Evolutionary conservation across 345 rosid genomes (phyloP), one percentile per base, ranked within the genome.

Genomic region (Euphorbia pulcherrima): DNA sequence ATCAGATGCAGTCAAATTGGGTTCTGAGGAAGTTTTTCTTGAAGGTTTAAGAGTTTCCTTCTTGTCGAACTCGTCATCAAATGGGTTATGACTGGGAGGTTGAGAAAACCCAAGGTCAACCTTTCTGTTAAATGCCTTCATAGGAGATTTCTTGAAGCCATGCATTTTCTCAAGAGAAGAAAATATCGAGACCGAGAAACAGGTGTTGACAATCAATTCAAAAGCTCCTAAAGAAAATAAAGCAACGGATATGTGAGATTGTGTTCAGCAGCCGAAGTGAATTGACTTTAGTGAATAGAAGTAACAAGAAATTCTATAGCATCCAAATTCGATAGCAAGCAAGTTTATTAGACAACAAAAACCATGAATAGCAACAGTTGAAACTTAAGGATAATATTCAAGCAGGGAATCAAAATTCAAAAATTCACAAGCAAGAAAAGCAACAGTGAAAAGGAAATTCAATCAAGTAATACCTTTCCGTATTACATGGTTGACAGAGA

Each of bases 81-180:
- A 94, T 2, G 96, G 99, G 82, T 91, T 91, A 11, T 90, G 64
- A 35, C 64, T 69, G 48, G 90, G 81, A 74, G 87, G 69, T 9
- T 8, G 70, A 2, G 68, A 67, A 60, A 61, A 40, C 64, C 67
- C 80, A 10, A 82, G 83, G 74, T 83, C 90, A 69, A 67, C 83
- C 1, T 82, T 72, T 80, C 77, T 75, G 70, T 86, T 88, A 14
- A 73, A 53, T 69, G 66, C 74, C 80, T 79, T 88, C 26, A 86
- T 27, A 0, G 92, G 95, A 40, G 97, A 88, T 77, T 81, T 93
- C 79, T 70, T 90, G 24, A 73, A 79, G 67, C 87, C 86, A 72
- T 80, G 84, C 97, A 93, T 93, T 64, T 70, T 84, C 73, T 60
- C 57, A 48, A 20, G 16, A 66, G 40, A 16, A 40, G 11, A n/a